phyloP scores from a whole-genome alignment of 2,329 filamentous ascomycete genomes.

The Graphilbum sp. region DNA sequence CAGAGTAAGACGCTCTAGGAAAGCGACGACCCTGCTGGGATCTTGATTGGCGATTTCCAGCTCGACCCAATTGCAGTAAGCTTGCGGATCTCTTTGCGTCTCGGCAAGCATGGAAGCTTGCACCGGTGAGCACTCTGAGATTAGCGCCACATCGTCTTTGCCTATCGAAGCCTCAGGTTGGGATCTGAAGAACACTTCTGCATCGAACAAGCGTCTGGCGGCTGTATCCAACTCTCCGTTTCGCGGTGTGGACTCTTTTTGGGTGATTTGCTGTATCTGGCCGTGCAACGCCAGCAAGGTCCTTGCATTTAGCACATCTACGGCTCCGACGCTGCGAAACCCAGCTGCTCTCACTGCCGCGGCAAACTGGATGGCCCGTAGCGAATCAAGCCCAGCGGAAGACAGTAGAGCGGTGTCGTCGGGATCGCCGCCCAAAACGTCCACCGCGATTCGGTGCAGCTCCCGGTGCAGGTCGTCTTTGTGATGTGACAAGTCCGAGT shows the following conservation, averaged over 20 bases:
- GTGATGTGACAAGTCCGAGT: constrained; percentile 1
- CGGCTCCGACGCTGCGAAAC: constrained; percentile 32
- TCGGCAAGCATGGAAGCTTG: constrained; percentile 72
- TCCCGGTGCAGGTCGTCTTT: constrained; percentile 17
- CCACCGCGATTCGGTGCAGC: constrained; percentile 16
- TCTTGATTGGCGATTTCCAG: constrained; percentile 31
- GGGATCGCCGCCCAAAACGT: constrained; percentile 14
- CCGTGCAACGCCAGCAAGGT: constrained; percentile 17
- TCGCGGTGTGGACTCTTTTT: too few relatives aligned
- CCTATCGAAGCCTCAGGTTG: not conserved
- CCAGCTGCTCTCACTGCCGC: constrained; percentile 43
- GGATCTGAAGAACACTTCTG: not conserved
- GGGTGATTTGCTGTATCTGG: too few relatives aligned
- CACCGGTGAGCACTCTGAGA: constrained; percentile 47
- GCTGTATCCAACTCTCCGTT: too few relatives aligned
- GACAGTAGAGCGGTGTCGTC: constrained; percentile 15
- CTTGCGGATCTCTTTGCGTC: constrained; percentile 37
- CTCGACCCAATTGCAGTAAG: constrained; percentile 68
- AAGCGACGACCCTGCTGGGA: constrained; percentile 24
- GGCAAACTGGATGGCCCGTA: constrained; percentile 34
- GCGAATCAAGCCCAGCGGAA: constrained; percentile 22
- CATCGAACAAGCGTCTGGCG: too few relatives aligned
- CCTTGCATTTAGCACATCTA: constrained; percentile 43
- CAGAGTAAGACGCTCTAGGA: constrained; percentile 31
- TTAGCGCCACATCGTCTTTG: not conserved